These are phyloP conservation scores for Thozetella sp. DNA, from an alignment of 495 filamentous ascomycete genomes.

Conservation along the genomic window DNA sequence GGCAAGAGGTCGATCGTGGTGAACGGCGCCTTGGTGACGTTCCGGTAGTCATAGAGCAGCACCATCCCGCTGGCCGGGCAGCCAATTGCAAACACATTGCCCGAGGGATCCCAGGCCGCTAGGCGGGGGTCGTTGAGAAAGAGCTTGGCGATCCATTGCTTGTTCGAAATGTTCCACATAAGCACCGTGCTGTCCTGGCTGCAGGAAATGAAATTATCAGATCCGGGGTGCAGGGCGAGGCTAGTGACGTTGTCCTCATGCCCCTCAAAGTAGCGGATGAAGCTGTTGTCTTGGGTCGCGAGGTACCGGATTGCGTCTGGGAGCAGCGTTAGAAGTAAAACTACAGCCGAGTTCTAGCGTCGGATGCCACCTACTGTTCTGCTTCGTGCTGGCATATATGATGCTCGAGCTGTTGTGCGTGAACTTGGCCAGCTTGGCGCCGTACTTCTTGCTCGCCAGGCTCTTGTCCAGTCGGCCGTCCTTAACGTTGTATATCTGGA, in stretches of 20 bases:
- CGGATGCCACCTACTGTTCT: slow-evolving; percentile 61
- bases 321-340: slow-evolving; percentile 13
- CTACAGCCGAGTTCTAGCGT: neutral
- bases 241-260: slow-evolving; percentile 83
- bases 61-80: slow-evolving; percentile 75
- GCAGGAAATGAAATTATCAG: slow-evolving; percentile 90
- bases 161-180: slow-evolving; percentile 79
- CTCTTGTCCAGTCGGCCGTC: slow-evolving; percentile 86
- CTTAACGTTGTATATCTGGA: slow-evolving; percentile 91
- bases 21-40: slow-evolving; percentile 90
- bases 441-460: slow-evolving; percentile 90
- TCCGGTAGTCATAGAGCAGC: slow-evolving; percentile 89
- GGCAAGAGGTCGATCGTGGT: slow-evolving; percentile 77
- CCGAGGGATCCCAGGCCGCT: slow-evolving; percentile 84
- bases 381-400: slow-evolving; percentile 93
- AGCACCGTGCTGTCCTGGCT: slow-evolving; percentile 85
- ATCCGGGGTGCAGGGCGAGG: slow-evolving; percentile 71
- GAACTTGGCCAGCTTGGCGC: slow-evolving; percentile 90
- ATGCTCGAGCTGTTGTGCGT: slow-evolving; percentile 86
- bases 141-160: slow-evolving; percentile 75
- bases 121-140: slow-evolving; percentile 78
- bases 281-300: slow-evolving; percentile 91
- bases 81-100: slow-evolving; percentile 87
- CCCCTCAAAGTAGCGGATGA: slow-evolving; percentile 91
- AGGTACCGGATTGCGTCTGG: slow-evolving; percentile 88